Evolutionary conservation across 805 yeast species (phyloP).

Genomic region (Kuraishia capsulata): DNA sequence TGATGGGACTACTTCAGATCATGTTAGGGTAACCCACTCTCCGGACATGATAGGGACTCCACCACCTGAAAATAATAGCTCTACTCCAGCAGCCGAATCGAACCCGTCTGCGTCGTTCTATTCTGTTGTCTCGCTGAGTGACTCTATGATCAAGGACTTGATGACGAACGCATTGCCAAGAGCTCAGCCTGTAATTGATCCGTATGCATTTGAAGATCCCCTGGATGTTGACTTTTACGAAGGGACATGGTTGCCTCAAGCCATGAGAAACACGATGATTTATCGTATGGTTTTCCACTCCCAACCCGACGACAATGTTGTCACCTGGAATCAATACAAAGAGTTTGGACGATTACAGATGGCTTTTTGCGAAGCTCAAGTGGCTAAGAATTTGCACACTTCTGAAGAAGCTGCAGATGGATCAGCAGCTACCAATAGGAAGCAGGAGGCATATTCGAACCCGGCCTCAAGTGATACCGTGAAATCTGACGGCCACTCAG

Average conservation of each 20-base stretch:
- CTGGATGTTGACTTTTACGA: constrained; percentile 72
- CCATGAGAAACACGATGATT: constrained; percentile 73
- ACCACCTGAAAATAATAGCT: background rate
- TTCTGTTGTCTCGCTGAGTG: constrained; percentile 27
- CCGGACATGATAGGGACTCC: background rate
- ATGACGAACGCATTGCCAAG: constrained; percentile 27
- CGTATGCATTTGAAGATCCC: constrained; percentile 86
- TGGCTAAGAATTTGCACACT: constrained; percentile 3
- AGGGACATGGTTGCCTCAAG: constrained; percentile 77
- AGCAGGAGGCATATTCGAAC: background rate
- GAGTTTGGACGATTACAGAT: constrained; percentile 48
- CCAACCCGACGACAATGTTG: constrained; percentile 92
- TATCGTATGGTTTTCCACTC: constrained; percentile 82
- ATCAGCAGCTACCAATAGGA: background rate
- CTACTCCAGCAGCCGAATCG: background rate
- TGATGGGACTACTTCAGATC: background rate
- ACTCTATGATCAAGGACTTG: constrained; percentile 30
- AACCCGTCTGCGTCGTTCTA: background rate
- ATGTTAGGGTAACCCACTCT: background rate
- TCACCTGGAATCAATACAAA: constrained; percentile 84
- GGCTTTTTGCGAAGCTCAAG: constrained; percentile 40
- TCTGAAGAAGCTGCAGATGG: background rate
- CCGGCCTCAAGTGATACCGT: background rate
- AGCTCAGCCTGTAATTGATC: constrained; percentile 55
- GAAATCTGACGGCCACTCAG: background rate